Conservation (phyloP, 176 grass and related monocot species). For the Oryza punctata region DNA sequence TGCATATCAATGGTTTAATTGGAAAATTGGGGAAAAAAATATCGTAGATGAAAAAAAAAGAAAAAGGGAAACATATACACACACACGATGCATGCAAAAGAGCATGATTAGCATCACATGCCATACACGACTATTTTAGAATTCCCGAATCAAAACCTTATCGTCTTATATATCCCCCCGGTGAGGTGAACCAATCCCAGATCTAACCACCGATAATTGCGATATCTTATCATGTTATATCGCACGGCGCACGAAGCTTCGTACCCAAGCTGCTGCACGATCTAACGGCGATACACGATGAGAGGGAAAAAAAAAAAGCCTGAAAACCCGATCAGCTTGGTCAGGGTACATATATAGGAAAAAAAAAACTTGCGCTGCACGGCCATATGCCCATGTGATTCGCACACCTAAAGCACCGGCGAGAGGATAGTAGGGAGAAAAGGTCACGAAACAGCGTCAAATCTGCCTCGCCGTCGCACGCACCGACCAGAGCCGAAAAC, state of each 20-base stretch:
- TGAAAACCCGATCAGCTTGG: too few species aligned
- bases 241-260: constrained; percentile 18
- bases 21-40: not conserved
- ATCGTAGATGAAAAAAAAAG: not conserved
- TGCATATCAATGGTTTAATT: not conserved
- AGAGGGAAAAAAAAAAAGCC: too few species aligned
- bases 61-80: not conserved
- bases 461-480: not conserved
- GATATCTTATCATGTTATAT: constrained; percentile 37
- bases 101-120: constrained; percentile 43
- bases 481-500: constrained; percentile 16
- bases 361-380: not conserved
- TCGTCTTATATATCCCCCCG: not conserved
- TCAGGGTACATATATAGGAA: too few species aligned
- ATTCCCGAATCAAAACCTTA: not conserved
- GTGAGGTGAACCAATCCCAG: not conserved
- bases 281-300: too few species aligned
- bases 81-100: not conserved
- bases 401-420: not conserved
- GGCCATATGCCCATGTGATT: not conserved
- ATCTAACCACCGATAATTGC: constrained; percentile 37
- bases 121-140: not conserved
- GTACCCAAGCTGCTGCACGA: not conserved
- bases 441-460: not conserved
- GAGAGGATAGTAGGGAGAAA: not conserved